A percentile compares a stretch with the other conserved stretches of the same genome.
phyloP scores from a whole-genome alignment of 306 rosid genomes.

The Medicago ruthenica region DNA sequence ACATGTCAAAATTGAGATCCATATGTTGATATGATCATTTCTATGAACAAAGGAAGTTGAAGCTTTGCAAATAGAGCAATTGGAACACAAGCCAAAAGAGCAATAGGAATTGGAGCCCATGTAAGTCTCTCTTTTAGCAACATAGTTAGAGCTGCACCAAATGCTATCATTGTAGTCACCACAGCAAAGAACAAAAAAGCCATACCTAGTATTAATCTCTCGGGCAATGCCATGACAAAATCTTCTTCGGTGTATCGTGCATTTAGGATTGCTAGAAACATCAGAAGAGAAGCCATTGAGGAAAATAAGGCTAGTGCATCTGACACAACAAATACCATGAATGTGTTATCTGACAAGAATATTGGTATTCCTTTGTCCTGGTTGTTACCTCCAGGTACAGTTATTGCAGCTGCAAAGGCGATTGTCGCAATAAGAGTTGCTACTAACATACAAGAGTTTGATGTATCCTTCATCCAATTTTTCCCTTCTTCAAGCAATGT shows the following conservation, averaged over 20 bases:
- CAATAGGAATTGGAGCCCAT: conserved; percentile 9
- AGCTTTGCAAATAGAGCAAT: neutral
- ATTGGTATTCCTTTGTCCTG: conserved; percentile 50
- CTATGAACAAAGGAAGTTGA: neutral
- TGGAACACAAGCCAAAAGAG: neutral
- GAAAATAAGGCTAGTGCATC: conserved; percentile 61
- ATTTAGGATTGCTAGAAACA: conserved; percentile 48
- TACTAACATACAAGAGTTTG: conserved; percentile 61
- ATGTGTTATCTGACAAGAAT: conserved; percentile 40
- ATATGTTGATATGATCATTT: neutral
- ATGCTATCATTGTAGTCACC: conserved; percentile 52
- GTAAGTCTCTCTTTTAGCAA: conserved; percentile 32
- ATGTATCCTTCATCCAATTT: conserved; percentile 64
- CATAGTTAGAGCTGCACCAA: conserved; percentile 51
- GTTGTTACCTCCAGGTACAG: conserved; percentile 64
- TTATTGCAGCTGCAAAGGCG: conserved; percentile 55
- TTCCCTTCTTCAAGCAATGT: conserved; percentile 52
- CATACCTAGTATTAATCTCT: conserved; percentile 53
- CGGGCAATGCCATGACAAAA: conserved; percentile 38
- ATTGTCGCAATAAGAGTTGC: conserved; percentile 65
- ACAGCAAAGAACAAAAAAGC: conserved; percentile 53
- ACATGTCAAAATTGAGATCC: neutral
- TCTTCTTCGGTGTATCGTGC: neutral
- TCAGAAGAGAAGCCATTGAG: conserved; percentile 56
- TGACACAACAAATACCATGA: conserved; percentile 51